Base-by-base conservation (phyloP, 2,329 filamentous ascomycete genomes). In the Purpureocillium lavendulum region DNA sequence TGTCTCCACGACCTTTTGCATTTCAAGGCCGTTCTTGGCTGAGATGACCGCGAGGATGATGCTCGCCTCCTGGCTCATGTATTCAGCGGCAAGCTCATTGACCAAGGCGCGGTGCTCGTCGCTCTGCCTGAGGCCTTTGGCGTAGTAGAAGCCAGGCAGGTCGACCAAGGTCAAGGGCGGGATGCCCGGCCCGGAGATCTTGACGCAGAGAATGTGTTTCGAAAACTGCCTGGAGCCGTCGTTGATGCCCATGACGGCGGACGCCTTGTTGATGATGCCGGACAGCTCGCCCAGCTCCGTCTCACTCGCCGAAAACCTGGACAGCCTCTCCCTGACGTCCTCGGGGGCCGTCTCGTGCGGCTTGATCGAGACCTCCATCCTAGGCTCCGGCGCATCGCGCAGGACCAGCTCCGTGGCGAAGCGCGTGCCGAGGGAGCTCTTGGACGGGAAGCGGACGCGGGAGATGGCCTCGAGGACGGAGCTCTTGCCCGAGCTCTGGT, bases 381-480 rank as follows among this genome's bases (percentile, higher is more conserved):
- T 52, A 51, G 0, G 55, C 40, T 0, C 55, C 37, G 0, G 53
- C 14, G 3, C 57, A 57, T 12, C 68, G 65, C 77, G 69, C 4
- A 83, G 63, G 11, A 78, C 64, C 14, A 82, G 58, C 52, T 83
- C 75, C 0, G 77, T 83, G 0, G 77, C 70, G 43, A 83, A 82
- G 0, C 75, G 66, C 0, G 79, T 82, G 53, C 77, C 82, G 0
- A 80, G 52, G 30, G 67, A 72, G 39, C 74, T 71, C 16, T 76
- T 74, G 8, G 65, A 60, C 0, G 77, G 77, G 44, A 84, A 83
- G 0, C 68, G 66, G 2, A 83, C 66, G 4, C 74, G 68, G 0
- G 77, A 79, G 31, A 84, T 75, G 2, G 76, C 78, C 48, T 83
- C 76, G 0, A 84, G 67, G 0, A 82, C 75, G 0, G 77, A 82